Percentiles rank a stretch among this genome's conserved stretches.
Evolutionary conservation across 176 grass and related monocot genomes (phyloP).

Genomic region (Saccharum spontaneum): DNA sequence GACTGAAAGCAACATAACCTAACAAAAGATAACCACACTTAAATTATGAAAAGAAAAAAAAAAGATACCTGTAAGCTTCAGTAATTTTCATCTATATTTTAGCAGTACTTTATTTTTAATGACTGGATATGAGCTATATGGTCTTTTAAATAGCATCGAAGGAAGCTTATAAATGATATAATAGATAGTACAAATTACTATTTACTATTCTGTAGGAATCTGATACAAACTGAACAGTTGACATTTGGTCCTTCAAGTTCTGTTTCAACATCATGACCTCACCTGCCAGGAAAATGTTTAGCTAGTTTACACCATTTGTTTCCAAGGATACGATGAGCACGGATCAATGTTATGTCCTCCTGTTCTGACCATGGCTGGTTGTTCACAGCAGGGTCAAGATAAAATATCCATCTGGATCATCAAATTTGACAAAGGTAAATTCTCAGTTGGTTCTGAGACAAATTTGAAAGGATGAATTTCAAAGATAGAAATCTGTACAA

Average conservation of each 20-base stretch:
- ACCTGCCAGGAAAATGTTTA: constrained; percentile 65
- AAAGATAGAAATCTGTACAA: background rate
- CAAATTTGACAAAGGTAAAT: background rate
- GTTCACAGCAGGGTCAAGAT: constrained; percentile 51
- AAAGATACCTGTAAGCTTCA: background rate
- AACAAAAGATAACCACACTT: background rate
- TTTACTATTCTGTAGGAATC: background rate
- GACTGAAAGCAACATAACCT: background rate
- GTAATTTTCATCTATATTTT: background rate
- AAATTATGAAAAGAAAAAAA: background rate
- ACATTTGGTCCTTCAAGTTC: background rate
- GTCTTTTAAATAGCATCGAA: background rate
- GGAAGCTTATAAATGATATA: background rate
- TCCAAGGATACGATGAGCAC: constrained; percentile 60
- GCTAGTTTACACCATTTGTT: constrained; percentile 47
- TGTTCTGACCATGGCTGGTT: constrained; percentile 56
- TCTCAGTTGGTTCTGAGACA: background rate
- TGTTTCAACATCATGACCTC: constrained; percentile 19
- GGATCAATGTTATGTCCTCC: constrained; percentile 51
- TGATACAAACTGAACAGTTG: background rate
- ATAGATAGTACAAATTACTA: background rate
- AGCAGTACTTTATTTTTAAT: background rate
- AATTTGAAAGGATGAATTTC: background rate
- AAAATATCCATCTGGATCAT: constrained; percentile 38
- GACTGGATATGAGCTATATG: background rate